Evolutionary conservation across 768 basidiomycete species (phyloP).

Genomic region (Termitomyces sp.): DNA sequence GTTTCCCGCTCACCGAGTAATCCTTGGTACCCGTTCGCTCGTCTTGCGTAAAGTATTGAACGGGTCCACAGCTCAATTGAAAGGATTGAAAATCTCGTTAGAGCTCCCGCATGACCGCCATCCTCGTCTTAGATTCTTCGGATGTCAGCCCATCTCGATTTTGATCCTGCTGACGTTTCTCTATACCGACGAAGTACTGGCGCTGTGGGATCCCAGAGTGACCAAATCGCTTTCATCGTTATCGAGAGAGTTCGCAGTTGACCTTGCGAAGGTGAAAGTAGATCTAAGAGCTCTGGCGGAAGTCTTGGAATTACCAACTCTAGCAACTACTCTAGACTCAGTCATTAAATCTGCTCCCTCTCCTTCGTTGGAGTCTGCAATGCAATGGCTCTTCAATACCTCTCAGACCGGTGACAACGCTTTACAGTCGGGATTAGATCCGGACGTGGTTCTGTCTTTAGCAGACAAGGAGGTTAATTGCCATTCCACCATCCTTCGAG

Average conservation of each 20-base stretch:
- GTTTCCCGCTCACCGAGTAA: conserved; percentile 58
- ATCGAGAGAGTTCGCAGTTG: conserved; percentile 33
- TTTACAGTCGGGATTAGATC: conserved; percentile 26
- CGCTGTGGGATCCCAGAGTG: conserved; percentile 80
- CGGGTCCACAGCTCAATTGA: conserved; percentile 24
- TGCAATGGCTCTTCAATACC: conserved; percentile 41
- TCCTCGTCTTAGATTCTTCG: conserved; percentile 38
- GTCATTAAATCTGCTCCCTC: conserved; percentile 50
- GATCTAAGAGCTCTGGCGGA: conserved; percentile 60
- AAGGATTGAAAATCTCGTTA: conserved; percentile 23
- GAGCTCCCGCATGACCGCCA: conserved; percentile 11
- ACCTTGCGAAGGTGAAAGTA: conserved; percentile 43
- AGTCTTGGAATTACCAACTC: conserved; percentile 49
- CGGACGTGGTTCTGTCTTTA: conserved; percentile 71
- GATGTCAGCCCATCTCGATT: conserved; percentile 58
- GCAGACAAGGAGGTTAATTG: conserved; percentile 58
- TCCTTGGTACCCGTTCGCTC: conserved; percentile 58
- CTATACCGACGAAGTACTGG: conserved; percentile 81
- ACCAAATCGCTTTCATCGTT: conserved; percentile 34
- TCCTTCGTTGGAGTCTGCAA: conserved; percentile 43
- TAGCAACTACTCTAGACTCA: conserved; percentile 51
- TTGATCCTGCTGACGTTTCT: conserved; percentile 79
- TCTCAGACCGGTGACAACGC: conserved; percentile 18
- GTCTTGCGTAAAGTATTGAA: conserved; percentile 38
- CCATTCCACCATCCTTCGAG: conserved; percentile 74